Conservation (phyloP, 768 basidiomycete genomes). For the Naganishia kalamii region DNA sequence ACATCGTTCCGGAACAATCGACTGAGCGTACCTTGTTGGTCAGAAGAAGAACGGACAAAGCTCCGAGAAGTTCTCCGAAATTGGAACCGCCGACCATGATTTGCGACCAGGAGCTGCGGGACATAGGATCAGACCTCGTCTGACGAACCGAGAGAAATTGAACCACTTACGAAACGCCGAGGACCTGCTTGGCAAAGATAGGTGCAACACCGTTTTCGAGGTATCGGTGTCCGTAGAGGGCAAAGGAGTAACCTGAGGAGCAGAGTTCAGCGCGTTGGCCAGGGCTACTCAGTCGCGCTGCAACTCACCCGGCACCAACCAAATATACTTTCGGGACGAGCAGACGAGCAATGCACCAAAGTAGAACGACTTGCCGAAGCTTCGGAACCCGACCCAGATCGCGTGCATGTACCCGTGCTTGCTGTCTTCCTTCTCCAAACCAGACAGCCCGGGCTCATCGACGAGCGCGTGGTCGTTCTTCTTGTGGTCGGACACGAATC, state of each 20-base stretch:
- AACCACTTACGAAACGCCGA: conserved; percentile 20
- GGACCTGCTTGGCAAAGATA: conserved; percentile 36
- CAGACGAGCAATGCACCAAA: conserved; percentile 21
- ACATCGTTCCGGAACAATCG: conserved; percentile 31
- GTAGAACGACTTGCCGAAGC: conserved; percentile 26
- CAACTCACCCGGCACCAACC: conserved; percentile 22
- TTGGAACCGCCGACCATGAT: conserved; percentile 42
- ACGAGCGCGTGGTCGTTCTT: background rate
- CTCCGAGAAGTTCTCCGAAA: conserved; percentile 28
- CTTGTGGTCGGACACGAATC: conserved; percentile 23
- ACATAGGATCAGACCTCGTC: background rate
- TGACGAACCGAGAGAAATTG: background rate
- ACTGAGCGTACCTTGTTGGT: too few relatives aligned
- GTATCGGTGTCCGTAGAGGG: conserved; percentile 35
- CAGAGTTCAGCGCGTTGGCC: background rate
- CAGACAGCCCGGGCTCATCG: conserved; percentile 4
- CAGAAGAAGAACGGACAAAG: background rate
- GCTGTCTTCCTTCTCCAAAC: conserved; percentile 14
- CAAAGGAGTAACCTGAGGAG: conserved; percentile 20
- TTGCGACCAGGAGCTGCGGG: conserved; percentile 30
- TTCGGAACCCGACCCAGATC: conserved; percentile 23
- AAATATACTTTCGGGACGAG: conserved; percentile 22
- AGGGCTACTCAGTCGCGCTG: background rate
- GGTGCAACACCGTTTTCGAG: conserved; percentile 34
- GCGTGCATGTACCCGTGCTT: conserved; percentile 21